Base-by-base conservation (phyloP, 352 stramenopile species). In the Aphanomyces invadans region DNA sequence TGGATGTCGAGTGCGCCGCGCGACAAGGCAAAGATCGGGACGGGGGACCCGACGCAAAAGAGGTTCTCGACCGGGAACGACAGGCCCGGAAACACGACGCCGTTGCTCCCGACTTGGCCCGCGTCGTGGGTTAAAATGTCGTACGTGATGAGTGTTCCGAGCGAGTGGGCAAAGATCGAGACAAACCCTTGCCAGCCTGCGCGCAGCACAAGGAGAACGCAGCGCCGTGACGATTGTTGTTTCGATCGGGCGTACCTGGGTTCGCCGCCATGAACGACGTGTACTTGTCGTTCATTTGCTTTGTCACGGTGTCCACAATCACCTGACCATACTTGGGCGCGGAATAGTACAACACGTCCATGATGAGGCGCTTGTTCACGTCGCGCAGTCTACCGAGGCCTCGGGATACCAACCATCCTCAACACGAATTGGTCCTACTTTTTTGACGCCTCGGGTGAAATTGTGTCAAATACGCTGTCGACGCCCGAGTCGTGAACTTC, bases 281-380 rank as follows among this genome's bases (percentile, higher is more conserved):
- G 64, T 97, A 97, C 73, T 97, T 93, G 31, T 96, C 78, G 55
- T 90, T 95, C 9, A 95, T 71, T 67, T 95, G 84, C 55, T 90
- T 71, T 11, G 84, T 92, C 51, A 97, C 90, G 4, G 91, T 89
- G 73, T 97, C 83, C 42, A 97, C 78, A 49, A 97, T 95, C n/a
- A 96, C 75, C 64, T 97, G 90, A 7, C 92, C 88, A 69, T 96
- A 96, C 2, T 83, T 75, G 33, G 89, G 87, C 19, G 83, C 95
- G 69, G 97, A 75, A 72, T 97, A 97, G 51, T 96, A 97, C 3
- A 97, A 69, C n/a, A 97, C 84, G 59, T 97, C 91, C 85, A 97
- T 95, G 31, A 97, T 75, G 0, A 90, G 96, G 71, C 97, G 89
- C 70, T 97, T 97, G 69, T 88, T 95, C 68, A 97, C 97, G 28